Percentiles rank a stretch among this genome's conserved stretches.
Conservation (phyloP, 2,329 filamentous ascomycete genomes). For the Colletotrichum sp. region DNA sequence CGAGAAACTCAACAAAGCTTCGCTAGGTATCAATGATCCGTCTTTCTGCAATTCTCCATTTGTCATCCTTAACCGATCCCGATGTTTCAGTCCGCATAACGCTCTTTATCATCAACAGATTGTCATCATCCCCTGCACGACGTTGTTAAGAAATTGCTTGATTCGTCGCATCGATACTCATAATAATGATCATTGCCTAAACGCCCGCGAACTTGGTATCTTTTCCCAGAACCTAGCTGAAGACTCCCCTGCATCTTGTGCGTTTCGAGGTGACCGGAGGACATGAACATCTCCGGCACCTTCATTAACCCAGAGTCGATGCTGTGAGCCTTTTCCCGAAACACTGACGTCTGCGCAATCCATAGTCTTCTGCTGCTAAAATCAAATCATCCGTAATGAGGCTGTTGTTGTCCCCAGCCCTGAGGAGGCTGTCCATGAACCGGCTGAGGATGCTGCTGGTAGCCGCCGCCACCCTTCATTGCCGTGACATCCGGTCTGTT, state of each 20-base stretch:
- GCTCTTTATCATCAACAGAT: neutral
- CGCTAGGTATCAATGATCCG: neutral
- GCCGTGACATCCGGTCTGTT: constrained; percentile 60
- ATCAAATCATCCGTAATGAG: constrained; percentile 13
- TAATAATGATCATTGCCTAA: neutral
- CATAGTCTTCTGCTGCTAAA: neutral
- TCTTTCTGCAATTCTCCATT: neutral
- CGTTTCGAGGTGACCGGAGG: neutral
- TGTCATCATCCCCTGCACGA: neutral
- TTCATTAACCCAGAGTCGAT: neutral
- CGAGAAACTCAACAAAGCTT: neutral
- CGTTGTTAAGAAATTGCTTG: neutral
- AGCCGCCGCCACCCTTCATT: constrained; percentile 50
- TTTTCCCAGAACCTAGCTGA: neutral
- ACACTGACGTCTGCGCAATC: neutral
- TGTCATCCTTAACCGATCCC: fast-evolving
- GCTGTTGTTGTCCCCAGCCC: constrained; percentile 31
- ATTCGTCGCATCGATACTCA: neutral
- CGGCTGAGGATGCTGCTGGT: constrained; percentile 30
- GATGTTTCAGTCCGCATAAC: neutral
- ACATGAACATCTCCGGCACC: neutral
- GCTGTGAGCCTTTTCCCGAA: neutral
- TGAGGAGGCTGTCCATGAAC: constrained; percentile 37
- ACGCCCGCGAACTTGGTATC: neutral
- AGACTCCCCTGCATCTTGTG: neutral